Conservation (phyloP, 1,284 basidiomycete genomes). For the Ganoderma resinaceum region DNA sequence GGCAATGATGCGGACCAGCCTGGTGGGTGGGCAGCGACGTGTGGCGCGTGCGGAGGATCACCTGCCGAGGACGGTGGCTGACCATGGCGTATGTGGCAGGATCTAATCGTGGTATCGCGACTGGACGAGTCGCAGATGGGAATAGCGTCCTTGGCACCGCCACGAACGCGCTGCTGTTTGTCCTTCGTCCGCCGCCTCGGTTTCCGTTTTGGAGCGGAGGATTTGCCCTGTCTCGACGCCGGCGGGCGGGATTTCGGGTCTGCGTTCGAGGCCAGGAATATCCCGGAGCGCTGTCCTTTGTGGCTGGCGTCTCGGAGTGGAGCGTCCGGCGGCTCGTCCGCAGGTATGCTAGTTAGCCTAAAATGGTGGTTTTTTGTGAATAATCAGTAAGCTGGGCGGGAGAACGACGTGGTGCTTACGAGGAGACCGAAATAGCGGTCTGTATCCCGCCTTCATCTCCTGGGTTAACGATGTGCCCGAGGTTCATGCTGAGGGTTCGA, state of each 20-base stretch:
- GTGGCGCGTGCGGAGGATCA: conserved; percentile 20
- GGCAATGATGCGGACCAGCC: conserved; percentile 25
- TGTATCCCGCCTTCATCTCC: conserved; percentile 23
- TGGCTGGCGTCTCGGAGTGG: conserved; percentile 18
- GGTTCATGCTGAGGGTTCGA: conserved; percentile 30
- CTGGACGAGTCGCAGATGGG: conserved; percentile 15
- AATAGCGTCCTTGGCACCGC: conserved; percentile 22
- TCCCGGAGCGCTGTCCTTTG: conserved; percentile 16
- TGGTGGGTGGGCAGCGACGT: conserved; percentile 12
- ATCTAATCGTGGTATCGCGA: conserved; percentile 17
- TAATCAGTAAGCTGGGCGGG: conserved; percentile 17
- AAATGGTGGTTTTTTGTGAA: conserved; percentile 2
- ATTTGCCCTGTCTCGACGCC: conserved; percentile 8
- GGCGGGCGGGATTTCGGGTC: neutral
- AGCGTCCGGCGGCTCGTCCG: conserved; percentile 11
- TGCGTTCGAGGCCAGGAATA: conserved; percentile 7
- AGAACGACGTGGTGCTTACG: conserved; percentile 6
- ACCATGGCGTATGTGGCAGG: conserved; percentile 27
- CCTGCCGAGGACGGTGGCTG: conserved; percentile 22
- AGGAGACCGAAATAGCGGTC: conserved; percentile 25
- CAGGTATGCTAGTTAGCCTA: conserved; percentile 13
- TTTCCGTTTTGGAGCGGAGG: conserved; percentile 17
- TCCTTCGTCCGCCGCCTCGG: conserved; percentile 15
- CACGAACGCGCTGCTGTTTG: conserved; percentile 24
- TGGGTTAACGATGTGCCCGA: conserved; percentile 30